A percentile compares a stretch with the other conserved stretches of the same genome.
These are phyloP conservation scores for Achaetomium macrosporum DNA, from an alignment of 2,329 filamentous ascomycete genomes.

Conservation along the genomic window DNA sequence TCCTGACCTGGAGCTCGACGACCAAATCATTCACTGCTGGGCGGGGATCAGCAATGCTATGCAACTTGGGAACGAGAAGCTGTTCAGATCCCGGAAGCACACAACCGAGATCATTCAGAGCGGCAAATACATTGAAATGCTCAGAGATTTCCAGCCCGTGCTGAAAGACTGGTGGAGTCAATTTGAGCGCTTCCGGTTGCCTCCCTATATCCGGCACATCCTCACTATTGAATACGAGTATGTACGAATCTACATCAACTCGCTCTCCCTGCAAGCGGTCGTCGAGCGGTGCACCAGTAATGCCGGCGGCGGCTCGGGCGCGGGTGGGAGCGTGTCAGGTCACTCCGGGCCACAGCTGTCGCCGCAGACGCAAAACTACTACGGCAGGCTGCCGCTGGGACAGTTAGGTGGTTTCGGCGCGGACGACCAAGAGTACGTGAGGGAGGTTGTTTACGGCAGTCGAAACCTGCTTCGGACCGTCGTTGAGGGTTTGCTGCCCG, in stretches of 20 bases:
- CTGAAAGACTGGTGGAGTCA: constrained; percentile 73
- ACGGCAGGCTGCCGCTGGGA: constrained; percentile 57
- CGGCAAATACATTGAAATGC: constrained; percentile 72
- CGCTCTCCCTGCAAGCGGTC: constrained; percentile 86
- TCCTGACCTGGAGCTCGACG: constrained; percentile 59
- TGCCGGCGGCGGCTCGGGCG: constrained; percentile 40
- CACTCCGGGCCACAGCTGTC: constrained; percentile 41
- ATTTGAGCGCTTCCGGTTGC: constrained; percentile 70
- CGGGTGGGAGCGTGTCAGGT: constrained; percentile 31
- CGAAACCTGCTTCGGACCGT: constrained; percentile 72
- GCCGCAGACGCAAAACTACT: constrained; percentile 59
- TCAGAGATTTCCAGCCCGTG: constrained; percentile 75
- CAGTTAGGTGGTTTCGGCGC: constrained; percentile 58
- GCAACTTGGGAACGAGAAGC: constrained; percentile 79
- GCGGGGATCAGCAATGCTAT: constrained; percentile 88
- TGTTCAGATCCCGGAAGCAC: constrained; percentile 82
- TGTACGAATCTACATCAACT: constrained; percentile 90
- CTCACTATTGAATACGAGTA: constrained; percentile 94
- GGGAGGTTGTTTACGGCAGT: constrained; percentile 70
- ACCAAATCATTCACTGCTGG: constrained; percentile 81
- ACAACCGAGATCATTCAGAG: constrained; percentile 85
- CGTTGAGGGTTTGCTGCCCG: constrained; percentile 67
- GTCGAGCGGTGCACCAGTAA: constrained; percentile 86
- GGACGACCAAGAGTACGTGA: constrained; percentile 66
- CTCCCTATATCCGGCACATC: constrained; percentile 64